Conservation (phyloP, 2,329 filamentous ascomycete species). For the Aspergillaceae sp. region DNA sequence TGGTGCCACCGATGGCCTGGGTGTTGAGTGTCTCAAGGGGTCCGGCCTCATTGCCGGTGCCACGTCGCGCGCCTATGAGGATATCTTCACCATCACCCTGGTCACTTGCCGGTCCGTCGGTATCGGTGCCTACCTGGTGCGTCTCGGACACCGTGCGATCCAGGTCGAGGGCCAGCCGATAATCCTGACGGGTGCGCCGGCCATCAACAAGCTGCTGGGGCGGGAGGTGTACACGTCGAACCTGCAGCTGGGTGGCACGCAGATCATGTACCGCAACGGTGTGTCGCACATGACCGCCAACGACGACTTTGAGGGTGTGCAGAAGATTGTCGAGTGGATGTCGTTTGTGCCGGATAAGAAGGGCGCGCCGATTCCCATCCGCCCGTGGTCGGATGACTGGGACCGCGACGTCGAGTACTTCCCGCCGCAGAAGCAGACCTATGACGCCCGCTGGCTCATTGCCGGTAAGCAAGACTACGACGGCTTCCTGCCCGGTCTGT, state of each 20-base stretch:
- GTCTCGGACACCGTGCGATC: constrained; percentile 94
- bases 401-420: constrained; percentile 82
- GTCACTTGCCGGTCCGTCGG: constrained; percentile 97
- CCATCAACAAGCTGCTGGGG: constrained; percentile 95
- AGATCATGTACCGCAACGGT: constrained; percentile 99
- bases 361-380: constrained; percentile 84
- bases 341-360: constrained; percentile 95
- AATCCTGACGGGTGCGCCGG: constrained; percentile 92
- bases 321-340: constrained; percentile 97
- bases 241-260: constrained; percentile 97
- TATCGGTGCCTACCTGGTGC: constrained; percentile 98
- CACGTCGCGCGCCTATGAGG: constrained; percentile 92
- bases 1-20: constrained; percentile 88
- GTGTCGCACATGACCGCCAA: constrained; percentile 97
- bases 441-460: constrained; percentile 93
- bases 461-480: constrained; percentile 73
- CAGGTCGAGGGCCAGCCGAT: constrained; percentile 99
- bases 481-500: constrained; percentile 82
- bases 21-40: constrained; percentile 93
- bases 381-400: constrained; percentile 76
- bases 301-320: constrained; percentile 95
- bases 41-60: constrained; percentile 97
- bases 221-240: constrained; percentile 99
- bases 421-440: constrained; percentile 71
- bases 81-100: constrained; percentile 96